Evolutionary conservation across 306 rosid genomes (phyloP).

Genomic region (Fragaria iinumae): DNA sequence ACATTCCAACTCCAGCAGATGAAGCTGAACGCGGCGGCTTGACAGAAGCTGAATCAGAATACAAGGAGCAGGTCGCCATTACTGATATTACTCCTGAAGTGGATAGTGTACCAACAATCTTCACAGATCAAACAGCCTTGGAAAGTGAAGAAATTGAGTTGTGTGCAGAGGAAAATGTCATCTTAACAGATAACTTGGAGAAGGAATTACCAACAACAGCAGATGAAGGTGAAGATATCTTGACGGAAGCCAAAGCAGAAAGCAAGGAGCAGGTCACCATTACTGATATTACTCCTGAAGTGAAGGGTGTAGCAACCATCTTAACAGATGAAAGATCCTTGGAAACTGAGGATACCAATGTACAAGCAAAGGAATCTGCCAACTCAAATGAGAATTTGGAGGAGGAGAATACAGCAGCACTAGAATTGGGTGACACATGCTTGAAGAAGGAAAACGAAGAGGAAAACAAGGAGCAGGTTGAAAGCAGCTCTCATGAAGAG

Average conservation of each 20-base stretch:
- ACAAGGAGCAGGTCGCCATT: neutral
- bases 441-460: constrained; percentile 30
- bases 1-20: neutral
- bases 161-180: neutral
- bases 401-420: constrained; percentile 1
- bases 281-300: constrained; percentile 5
- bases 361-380: constrained; percentile 6
- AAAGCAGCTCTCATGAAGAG: constrained; percentile 17
- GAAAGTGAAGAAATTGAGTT: no score
- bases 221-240: constrained; percentile 16
- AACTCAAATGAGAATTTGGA: constrained; percentile 6
- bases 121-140: neutral
- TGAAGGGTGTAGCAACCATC: constrained; percentile 9
- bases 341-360: constrained; percentile 4
- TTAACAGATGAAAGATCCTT: neutral
- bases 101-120: neutral
- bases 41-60: neutral
- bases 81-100: neutral
- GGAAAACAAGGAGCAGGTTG: constrained; percentile 11
- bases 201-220: neutral
- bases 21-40: neutral
- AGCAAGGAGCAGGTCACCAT: constrained; percentile 1
- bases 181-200: neutral
- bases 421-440: constrained; percentile 9
- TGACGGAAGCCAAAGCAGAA: constrained; percentile 22